Evolutionary conservation across 2,329 filamentous ascomycete genomes (phyloP), one percentile per base, ranked within the genome.

Genomic region (Verticillium albo-atrum): DNA sequence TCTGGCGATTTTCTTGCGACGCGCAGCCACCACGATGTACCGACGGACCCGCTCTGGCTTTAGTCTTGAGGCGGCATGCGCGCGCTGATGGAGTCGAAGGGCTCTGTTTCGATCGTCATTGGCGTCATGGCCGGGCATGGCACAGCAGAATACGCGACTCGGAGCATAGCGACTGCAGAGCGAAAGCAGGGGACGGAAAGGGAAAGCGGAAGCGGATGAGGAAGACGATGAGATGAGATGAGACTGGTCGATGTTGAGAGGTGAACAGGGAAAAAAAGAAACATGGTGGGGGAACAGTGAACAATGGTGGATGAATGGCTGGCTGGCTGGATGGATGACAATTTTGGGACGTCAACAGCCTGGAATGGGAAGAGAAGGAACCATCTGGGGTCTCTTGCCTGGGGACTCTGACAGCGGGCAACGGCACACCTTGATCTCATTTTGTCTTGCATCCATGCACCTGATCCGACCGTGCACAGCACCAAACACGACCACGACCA

Each of bases 391-490:
- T 23, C 20, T 50, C 20, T 50, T 50, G 20, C 42, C 20, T 50
- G n/a, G 10, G 30, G 12, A 14, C 35, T 23, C 42, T 54, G 30
- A n/a, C 52, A 28, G 30, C 26, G 42, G 42, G 42, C 42, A 23
- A 47, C 42, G 25, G 54, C 28, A 35, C 37, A 35, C 37, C 15
- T 56, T 56, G 54, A 42, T 47, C 54, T 56, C 54, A 47, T 56
- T 56, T 47, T 50, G 32, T 56, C 54, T 56, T 23, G 42, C 42
- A 50, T 50, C 28, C 54, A 56, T 56, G 27, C 54, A 34, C 54
- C 54, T 28, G 54, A 47, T 56, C 28, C 28, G 30, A 20, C 52
- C 27, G 17, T 32, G 28, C 27, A 28, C 28, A 28, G 25, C 26
- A 28, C 25, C 30, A 32, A 54, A 7, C 15, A 54, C 17, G 17